phyloP scores from a whole-genome alignment of 169 alveolate genomes.

The Perkinsus olseni region DNA sequence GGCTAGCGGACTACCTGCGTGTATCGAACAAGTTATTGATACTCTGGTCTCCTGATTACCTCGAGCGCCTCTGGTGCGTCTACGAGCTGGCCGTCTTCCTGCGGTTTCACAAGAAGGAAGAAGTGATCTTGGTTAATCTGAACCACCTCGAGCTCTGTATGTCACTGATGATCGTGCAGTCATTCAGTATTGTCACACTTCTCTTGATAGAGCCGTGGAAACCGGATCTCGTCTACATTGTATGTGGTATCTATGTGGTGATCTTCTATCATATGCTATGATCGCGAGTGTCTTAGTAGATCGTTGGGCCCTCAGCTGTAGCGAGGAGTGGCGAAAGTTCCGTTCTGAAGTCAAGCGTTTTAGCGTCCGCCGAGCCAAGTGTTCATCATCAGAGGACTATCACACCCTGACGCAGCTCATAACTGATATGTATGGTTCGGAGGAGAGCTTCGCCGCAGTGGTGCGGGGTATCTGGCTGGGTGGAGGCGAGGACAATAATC shows the following conservation, averaged over 20 bases:
- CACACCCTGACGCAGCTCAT: too few relatives aligned
- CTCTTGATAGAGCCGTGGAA: too few relatives aligned
- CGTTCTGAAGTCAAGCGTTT: too few relatives aligned
- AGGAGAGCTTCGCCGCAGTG: too few relatives aligned
- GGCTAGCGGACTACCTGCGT: not conserved
- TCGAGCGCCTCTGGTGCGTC: not conserved
- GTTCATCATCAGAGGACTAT: too few relatives aligned
- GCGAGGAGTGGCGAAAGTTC: not conserved
- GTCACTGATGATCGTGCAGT: not conserved
- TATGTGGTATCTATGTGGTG: too few relatives aligned
- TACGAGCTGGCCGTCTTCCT: not conserved
- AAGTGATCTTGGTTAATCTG: not conserved
- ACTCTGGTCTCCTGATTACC: not conserved
- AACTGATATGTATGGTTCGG: too few relatives aligned
- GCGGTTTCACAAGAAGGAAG: not conserved
- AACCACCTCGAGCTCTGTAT: not conserved
- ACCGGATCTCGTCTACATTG: not conserved
- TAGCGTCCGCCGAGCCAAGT: too few relatives aligned
- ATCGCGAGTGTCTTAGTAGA: not conserved
- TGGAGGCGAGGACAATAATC: too few relatives aligned
- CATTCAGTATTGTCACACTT: not conserved
- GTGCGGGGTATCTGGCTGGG: too few relatives aligned
- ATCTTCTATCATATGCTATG: too few relatives aligned
- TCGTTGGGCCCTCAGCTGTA: not conserved
- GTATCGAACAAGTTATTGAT: not conserved